phyloP scores from a whole-genome alignment of 495 filamentous ascomycete genomes.

The Penicillium waksmanii region DNA sequence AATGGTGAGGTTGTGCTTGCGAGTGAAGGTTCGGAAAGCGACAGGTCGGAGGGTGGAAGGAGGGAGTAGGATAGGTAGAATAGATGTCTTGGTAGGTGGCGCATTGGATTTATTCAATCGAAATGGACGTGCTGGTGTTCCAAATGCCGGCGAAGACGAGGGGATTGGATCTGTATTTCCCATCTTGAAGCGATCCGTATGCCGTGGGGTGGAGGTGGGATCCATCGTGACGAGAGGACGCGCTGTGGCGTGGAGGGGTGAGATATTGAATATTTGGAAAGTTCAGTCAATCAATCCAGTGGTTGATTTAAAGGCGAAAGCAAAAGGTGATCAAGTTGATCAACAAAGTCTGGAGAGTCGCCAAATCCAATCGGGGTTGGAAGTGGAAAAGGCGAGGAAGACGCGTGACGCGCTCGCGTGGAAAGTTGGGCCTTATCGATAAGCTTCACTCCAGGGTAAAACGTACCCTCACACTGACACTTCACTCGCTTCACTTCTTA shows the following conservation, averaged over 20 bases:
- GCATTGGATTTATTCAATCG: conserved; percentile 43
- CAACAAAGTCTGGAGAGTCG: not conserved
- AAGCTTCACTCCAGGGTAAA: not conserved
- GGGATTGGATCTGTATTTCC: conserved; percentile 62
- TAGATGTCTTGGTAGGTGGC: conserved; percentile 65
- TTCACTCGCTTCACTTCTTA: no score
- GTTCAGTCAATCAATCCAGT: not conserved
- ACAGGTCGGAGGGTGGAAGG: conserved; percentile 85
- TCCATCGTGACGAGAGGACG: conserved; percentile 24
- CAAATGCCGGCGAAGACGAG: conserved; percentile 89
- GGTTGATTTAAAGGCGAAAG: not conserved
- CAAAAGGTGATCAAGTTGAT: not conserved
- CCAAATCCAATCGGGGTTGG: not conserved
- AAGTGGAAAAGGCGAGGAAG: conserved; percentile 10
- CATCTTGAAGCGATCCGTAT: conserved; percentile 34
- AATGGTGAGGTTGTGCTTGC: conserved; percentile 94
- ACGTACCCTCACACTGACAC: no score
- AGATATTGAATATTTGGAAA: not conserved
- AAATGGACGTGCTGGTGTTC: conserved; percentile 77
- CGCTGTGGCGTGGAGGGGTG: not conserved
- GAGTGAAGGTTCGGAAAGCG: conserved; percentile 94
- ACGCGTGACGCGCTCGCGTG: conserved; percentile 30
- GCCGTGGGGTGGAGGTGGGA: conserved; percentile 31
- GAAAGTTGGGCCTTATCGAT: conserved; percentile 14
- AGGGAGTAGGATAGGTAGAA: conserved; percentile 86